Base-by-base conservation (phyloP, 108 stramenopile species). In the Skeletonema menzelii region DNA sequence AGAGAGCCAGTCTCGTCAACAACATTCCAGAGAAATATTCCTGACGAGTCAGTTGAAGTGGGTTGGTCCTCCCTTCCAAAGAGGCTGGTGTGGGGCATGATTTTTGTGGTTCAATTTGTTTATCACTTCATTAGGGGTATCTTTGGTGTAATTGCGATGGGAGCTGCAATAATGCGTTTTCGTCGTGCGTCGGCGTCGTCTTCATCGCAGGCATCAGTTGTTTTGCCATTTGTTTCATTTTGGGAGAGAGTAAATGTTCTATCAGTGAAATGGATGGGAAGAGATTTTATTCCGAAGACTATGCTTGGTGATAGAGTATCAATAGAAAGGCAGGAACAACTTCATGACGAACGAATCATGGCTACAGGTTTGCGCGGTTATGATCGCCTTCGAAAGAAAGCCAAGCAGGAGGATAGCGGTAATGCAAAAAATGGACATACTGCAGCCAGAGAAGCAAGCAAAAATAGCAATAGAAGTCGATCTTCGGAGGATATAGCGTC, bases 331-430 rank as follows among this genome's bases (percentile, higher is more conserved):
- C 74, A 80, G 59, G 68, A 70, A 22, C 15, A 69, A 27, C 65
- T 79, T 27, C 83, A 84, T 57, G 83, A 84, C 38, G 63, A 79
- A 37, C 49, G 32, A 14, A 69, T 80, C 1, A 63, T 31, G 31
- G 64, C 79, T 15, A 70, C 77, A 3, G 79, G 83, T 6, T 62
- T 84, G 27, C 59, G 74, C 27, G 83, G 83, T 13, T 84, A 84
- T 56, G 53, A 46, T n/a, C 44, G 32, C 44, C 27, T 31, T 32
- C 24, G 34, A 27, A 66, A 40, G 46, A 75, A 58, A 27, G 8
- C 20, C 3, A 28, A 60, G 4, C 28, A 26, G 7, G 13, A 20
- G 4, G 58, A 34, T 27, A 60, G n/a, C 66, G n/a, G n/a, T n/a
- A 47, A 1, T 6, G 15, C 12, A 14, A 55, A 15, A 20, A 56